Evolutionary conservation across 768 basidiomycete species (phyloP), one percentile per base, ranked within the genome.

Genomic region (Lactarius pseudohatsudake): DNA sequence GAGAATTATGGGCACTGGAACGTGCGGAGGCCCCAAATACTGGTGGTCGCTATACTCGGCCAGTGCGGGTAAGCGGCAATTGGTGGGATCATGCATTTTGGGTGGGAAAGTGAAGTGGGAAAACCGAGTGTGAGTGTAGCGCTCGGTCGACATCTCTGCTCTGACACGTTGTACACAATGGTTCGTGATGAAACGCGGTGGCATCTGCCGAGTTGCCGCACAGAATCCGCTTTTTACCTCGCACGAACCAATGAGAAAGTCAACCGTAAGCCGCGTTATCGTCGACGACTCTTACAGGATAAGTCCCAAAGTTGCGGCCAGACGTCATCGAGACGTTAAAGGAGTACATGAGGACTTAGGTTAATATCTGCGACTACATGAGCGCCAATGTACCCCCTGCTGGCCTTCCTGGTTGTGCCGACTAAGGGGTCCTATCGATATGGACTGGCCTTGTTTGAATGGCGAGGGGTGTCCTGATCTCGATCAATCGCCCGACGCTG

Each of bases 11-110:
- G 88, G 83, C 80, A 76, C 76, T 93, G 61, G 77, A 81, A 66
- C 70, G 71, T 26, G 78, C 79, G 1, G 74, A 76, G 0, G 69
- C 58, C 22, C 73, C 75, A n/a, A 86, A 86, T 67, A 65, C 73
- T 30, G 81, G 78, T 50, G 86, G 84, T 26, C 79, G 87, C 67
- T 72, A 66, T 64, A 75, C 83, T 18, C 76, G 72, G 4, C 72
- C 87, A 56, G 77, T 79, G 56, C 81, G 76, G 70, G 72, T 86
- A 53, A 74, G 79, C 38, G 84, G 82, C 30, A 72, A 81, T 30
- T 91, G 88, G 87, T 81, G 79, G 77, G 78, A 82, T 40, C 82
- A 89, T 70, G 67, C 72, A 9, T 90, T 89, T 75, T 91, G 90
- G 89, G 34, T 1, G 32, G 20, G 67, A 20, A 63, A 56, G 32